Evolutionary conservation across 768 basidiomycete genomes (phyloP).

Genomic region (Lyophyllum shimeji): DNA sequence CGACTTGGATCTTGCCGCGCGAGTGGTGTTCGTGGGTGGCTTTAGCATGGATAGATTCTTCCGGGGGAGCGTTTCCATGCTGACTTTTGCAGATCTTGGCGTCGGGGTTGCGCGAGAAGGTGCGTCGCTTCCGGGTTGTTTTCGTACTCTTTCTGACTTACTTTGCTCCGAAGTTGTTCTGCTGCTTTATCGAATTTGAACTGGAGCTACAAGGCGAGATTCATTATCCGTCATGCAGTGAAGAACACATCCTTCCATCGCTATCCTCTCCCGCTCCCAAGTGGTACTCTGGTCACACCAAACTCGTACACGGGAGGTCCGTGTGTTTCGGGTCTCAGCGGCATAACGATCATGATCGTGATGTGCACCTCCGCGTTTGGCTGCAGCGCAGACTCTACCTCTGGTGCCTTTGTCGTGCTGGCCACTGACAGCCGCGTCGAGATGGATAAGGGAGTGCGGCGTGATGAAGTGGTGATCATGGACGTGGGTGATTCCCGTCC

Average conservation of each 20-base stretch:
- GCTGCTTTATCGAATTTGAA: no score
- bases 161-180: no score
- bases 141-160: no score
- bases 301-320: slow-evolving; percentile 40
- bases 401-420: not conserved
- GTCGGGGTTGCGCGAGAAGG: not conserved
- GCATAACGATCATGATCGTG: slow-evolving; percentile 49
- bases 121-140: not conserved
- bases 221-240: no score
- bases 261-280: slow-evolving; percentile 21
- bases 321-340: slow-evolving; percentile 21
- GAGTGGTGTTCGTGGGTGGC: no score
- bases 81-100: not conserved
- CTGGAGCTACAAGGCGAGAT: not conserved
- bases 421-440: slow-evolving; percentile 11
- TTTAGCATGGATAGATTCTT: not conserved
- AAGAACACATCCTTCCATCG: not conserved
- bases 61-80: not conserved
- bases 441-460: slow-evolving; percentile 7
- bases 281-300: slow-evolving; percentile 37
- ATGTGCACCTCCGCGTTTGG: slow-evolving; percentile 29
- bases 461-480: not conserved
- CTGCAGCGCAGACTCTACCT: slow-evolving; percentile 8
- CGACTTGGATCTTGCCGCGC: not conserved
- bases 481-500: not conserved